Evolutionary conservation across 768 basidiomycete genomes (phyloP), one percentile per base, ranked within the genome.

Genomic region (Kwoniella heveanensis): DNA sequence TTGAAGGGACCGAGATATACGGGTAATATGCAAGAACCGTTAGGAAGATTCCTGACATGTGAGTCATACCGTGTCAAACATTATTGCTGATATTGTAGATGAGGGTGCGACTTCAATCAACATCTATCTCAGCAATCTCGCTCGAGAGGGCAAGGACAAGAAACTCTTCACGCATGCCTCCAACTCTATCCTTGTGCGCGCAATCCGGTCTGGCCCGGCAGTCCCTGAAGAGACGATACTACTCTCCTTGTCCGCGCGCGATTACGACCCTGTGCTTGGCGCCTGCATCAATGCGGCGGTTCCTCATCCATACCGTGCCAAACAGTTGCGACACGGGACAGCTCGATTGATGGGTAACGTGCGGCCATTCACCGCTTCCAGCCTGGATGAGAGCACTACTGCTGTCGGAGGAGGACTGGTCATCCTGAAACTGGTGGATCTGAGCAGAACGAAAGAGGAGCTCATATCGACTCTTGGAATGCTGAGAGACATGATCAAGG

Each of bases 391-490:
- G 57, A 86, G 88, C 0, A 77, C 95, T 57, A 91, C 90, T 87
- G 87, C 86, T 72, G 85, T 92, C 56, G 94, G 92, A 0, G 92
- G 94, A 3, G 86, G 88, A 1, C 87, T 87, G 12, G 83, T 93
- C 12, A 82, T 86, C 1, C 79, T 96, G 73, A 82, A 86, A 62
- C 79, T 96, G 54, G 84, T 96, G 24, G 88, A 92, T 76, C 82
- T 90, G 24, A 88, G 91, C 1, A 84, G 85, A 88, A 90, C 86
- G 0, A 80, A 87, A 0, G 89, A 90, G 65, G 91, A 93, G 68
- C 70, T 95, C 1, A 89, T 89, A 0, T 82, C 88, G 17, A 84
- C 90, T 0, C 78, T 93, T 6, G 82, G 87, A 2, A 85, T 93
- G 26, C 79, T 95, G 22, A 84, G 86, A 9, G 91, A 94, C 69